Evolutionary conservation across 1,284 basidiomycete species (phyloP), one percentile per base, ranked within the genome.

Genomic region (Erythrobasidium hasegawianum): DNA sequence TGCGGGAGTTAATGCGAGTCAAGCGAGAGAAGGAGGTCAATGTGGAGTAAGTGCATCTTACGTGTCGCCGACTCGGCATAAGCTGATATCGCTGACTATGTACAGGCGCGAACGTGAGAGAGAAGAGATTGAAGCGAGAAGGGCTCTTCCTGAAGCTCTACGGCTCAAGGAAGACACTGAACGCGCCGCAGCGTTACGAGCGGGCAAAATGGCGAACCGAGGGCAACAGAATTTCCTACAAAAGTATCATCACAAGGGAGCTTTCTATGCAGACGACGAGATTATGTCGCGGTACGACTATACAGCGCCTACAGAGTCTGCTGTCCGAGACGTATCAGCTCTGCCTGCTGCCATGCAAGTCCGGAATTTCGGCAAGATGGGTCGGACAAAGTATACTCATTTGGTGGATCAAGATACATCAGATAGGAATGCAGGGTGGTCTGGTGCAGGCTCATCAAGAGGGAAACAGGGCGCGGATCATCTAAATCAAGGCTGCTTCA

Each of bases 231-330:
- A 86, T 73, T 97, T 98, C 80, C 78, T 97, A 73, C 93, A 98
- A 77, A 97, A 96, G 79, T 98, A 97, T 77, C 97, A 93, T 85
- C 96, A 98, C 81, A 97, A 97, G 79, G 96, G 96, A 74, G 94
- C 93, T 67, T 98, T 98, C 82, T 93, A 96, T 78, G 72, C 76
- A 55, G 95, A 97, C 78, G 85, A 87, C 71, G 92, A 97, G 58
- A 85, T 98, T 70, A 84, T 97, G 72, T 84, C 83, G 73, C 81
- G 81, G 67, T 87, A 88, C 76, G 93, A 98, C 78, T 97, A 82
- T 75, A 92, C 90, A 0, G 89, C 90, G 75, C 87, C 89, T 18
- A 97, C 93, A 2, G 86, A 87, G 76, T 89, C 86, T 22, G 87
- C 89, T 0, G 77, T 93, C 55, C 69, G 72, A 2, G 93, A 97